Conservation (phyloP, 495 filamentous ascomycete genomes). For the Xylaria curta region DNA sequence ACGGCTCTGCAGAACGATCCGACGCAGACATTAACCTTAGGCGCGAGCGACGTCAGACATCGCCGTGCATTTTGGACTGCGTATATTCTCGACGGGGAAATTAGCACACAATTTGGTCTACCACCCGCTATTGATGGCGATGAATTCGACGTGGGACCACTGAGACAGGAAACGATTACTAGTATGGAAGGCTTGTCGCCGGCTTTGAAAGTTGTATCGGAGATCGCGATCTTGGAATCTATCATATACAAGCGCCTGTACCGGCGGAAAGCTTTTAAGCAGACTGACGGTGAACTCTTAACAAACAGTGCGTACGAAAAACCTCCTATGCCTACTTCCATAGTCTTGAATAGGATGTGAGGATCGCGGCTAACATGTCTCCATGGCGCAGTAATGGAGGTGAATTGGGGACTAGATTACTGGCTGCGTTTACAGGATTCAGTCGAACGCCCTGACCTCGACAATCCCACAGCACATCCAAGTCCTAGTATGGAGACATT, state of each 20-base stretch:
- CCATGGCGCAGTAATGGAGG: neutral
- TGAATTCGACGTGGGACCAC: neutral
- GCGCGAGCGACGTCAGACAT: neutral
- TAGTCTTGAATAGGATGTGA: neutral
- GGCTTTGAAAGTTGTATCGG: neutral
- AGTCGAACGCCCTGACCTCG: neutral
- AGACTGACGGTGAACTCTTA: neutral
- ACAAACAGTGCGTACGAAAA: neutral
- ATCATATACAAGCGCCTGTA: constrained; percentile 10
- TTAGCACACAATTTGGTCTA: constrained; percentile 7
- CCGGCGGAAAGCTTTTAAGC: neutral
- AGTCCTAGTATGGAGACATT: neutral
- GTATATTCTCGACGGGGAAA: constrained; percentile 6
- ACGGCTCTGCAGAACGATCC: constrained; percentile 3
- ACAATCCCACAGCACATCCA: neutral
- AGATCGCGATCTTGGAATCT: constrained; percentile 13
- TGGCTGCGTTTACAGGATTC: neutral
- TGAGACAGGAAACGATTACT: neutral
- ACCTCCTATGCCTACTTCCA: neutral
- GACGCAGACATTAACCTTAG: neutral
- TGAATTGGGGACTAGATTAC: neutral
- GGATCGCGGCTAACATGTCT: neutral
- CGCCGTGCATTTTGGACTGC: constrained; percentile 21
- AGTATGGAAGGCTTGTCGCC: neutral
- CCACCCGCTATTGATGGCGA: neutral